Conservation (phyloP, 495 filamentous ascomycete genomes). For the Aspergillus biplanus region DNA sequence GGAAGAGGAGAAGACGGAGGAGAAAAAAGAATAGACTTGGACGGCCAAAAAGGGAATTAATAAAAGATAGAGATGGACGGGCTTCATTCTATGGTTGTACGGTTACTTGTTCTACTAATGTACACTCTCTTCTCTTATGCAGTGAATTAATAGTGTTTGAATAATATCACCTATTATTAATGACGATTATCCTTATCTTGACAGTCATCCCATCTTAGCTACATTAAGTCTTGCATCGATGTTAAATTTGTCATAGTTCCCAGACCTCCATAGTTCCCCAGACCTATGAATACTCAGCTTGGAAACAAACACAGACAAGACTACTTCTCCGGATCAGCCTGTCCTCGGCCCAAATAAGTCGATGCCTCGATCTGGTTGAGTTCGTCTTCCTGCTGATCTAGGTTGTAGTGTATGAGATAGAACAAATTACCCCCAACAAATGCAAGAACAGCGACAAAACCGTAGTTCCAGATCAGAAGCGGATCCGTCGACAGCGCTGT, state of each 20-base stretch:
- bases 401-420: conserved; percentile 55
- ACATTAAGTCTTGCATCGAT: not conserved
- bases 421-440: conserved; percentile 60
- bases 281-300: not conserved
- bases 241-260: not conserved
- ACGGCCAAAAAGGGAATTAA: not conserved
- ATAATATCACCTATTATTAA: not conserved
- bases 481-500: conserved; percentile 66
- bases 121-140: not conserved
- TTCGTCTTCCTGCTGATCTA: conserved; percentile 67
- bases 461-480: conserved; percentile 67
- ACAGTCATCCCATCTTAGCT: not conserved
- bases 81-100: not conserved
- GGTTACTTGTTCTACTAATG: not conserved
- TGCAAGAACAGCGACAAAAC: conserved; percentile 62
- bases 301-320: not conserved
- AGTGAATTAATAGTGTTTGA: not conserved
- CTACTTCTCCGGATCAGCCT: conserved; percentile 14
- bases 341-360: conserved; percentile 21
- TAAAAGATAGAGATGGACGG: not conserved
- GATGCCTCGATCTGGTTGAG: conserved; percentile 55
- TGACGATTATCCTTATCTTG: not conserved
- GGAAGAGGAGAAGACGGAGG: conserved; percentile 15
- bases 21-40: conserved; percentile 22
- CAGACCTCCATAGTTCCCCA: not conserved